Evolutionary conservation across 2,329 filamentous ascomycete species (phyloP), one percentile per base, ranked within the genome.

Genomic region (Cucurbitaria berberidis): DNA sequence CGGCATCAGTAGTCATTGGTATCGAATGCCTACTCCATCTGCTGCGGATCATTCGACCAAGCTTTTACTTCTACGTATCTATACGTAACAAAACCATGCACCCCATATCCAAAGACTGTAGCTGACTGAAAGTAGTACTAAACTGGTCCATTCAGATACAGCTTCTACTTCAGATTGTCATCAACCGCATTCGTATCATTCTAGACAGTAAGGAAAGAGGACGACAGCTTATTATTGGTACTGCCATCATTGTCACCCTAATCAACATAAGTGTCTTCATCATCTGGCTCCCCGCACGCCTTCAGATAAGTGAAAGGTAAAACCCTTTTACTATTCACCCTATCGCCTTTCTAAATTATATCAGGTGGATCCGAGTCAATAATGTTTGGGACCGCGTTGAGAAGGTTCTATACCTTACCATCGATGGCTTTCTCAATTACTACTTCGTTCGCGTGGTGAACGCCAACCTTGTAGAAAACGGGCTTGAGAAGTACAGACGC

Each of bases 1-100:
- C 69, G 3, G 77, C 78, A 3, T 80, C 75, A 22, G 58, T 78
- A 7, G 62, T 68, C 13, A 78, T 81, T 36, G 70, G 67, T 4
- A 51, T 79, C 22, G 67, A 79, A 22, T 72, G 71, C 46, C 62
- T 69, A 51, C 42, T 75, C 13, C 71, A 68, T 45, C 47, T 76
- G 10, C 21, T 67, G 22, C 60, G 67, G 29, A 38, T 62, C 3
- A 67, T 75, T 39, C 54, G 60, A 36, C 70, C 70, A 3, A 74
- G 72, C 38, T 72, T 73, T 27, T 65, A 60, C 34, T 70, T 73
- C 34, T 72, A 66, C 46, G 62, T 70, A 51, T 62, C 58, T 11
- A 63, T 70, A 27, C 53, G 64, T 64, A 63, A 22, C 4, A 19
- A 9, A 2, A 13, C 18, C 11, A 22, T 6, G 10, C 6, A 15